Evolutionary conservation across 164 flowering plant genomes (phyloP).

Genomic region (Stephania japonica): DNA sequence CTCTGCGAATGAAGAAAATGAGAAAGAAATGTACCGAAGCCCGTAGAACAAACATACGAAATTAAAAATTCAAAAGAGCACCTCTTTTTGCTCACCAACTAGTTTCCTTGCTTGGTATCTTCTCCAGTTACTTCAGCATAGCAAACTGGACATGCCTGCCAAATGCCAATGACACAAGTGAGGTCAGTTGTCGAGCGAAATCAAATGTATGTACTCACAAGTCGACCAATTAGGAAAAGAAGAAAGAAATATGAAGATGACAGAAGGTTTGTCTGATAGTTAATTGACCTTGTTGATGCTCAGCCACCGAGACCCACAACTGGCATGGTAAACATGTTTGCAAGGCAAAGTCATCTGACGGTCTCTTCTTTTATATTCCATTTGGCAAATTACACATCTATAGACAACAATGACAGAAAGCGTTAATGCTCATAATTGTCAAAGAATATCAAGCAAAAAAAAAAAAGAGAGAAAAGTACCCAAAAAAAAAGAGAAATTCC

Average conservation of each 20-base stretch:
- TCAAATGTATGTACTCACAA: background rate
- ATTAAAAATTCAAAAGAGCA: background rate
- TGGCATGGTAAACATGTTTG: conserved; percentile 69
- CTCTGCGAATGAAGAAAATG: background rate
- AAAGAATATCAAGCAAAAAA: background rate
- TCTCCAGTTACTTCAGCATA: conserved; percentile 59
- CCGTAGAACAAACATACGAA: background rate
- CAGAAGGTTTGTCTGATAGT: background rate
- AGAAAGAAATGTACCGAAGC: background rate
- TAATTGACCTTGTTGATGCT: conserved; percentile 76
- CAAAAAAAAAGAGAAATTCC: background rate
- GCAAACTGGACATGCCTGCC: conserved; percentile 75
- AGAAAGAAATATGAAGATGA: background rate
- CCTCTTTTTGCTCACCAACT: background rate
- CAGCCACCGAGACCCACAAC: conserved; percentile 76
- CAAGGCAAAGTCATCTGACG: conserved; percentile 69
- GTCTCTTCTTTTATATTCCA: conserved; percentile 76
- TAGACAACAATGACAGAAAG: background rate
- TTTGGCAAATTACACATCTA: conserved; percentile 92
- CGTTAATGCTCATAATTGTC: background rate
- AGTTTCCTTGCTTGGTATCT: conserved; percentile 20
- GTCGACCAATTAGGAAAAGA: too few relatives aligned
- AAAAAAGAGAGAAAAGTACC: too few relatives aligned
- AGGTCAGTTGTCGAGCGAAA: background rate
- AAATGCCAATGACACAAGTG: background rate